A percentile compares a stretch with the other conserved stretches of the same genome.
Evolutionary conservation across 23 red algal species (phyloP).

Genomic region (Cyanidiococcus yangmingshanensis): DNA sequence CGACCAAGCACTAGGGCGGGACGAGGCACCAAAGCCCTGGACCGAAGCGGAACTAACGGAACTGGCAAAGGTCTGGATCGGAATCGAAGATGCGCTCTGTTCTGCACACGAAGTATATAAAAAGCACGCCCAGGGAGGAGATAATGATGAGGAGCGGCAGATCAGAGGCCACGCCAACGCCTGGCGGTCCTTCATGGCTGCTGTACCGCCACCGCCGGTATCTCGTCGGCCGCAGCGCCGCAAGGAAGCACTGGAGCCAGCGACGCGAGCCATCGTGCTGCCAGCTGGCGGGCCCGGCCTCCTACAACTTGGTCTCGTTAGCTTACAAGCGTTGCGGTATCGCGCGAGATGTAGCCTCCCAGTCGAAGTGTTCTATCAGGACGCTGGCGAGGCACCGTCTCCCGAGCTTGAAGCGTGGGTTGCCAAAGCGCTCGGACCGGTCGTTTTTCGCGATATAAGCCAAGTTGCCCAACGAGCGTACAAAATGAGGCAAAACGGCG

Average conservation of each 20-base stretch:
- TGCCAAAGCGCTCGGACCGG: not conserved
- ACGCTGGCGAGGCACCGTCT: not conserved
- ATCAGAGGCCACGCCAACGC: not conserved
- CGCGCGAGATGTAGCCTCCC: not conserved
- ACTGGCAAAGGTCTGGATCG: not conserved
- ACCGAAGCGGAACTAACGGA: not conserved
- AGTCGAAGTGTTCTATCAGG: conserved; percentile 1
- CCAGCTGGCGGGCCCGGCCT: not conserved
- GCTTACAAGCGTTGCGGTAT: not conserved
- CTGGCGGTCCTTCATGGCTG: not conserved
- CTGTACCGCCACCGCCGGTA: not conserved
- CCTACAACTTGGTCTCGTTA: not conserved
- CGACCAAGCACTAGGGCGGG: too few species aligned
- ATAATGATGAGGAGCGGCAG: not conserved
- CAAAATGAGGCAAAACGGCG: not conserved
- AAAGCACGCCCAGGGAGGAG: not conserved
- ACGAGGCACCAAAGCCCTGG: not conserved
- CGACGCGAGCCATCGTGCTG: not conserved
- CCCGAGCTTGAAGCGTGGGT: not conserved
- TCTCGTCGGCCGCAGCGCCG: not conserved
- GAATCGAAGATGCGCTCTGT: conserved; percentile 2
- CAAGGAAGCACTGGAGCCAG: not conserved
- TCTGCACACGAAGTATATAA: not conserved
- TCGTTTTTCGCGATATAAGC: not conserved
- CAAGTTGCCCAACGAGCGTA: not conserved